These are phyloP conservation scores for Prunus fruticosa DNA, from an alignment of 306 rosid species.

Conservation along the genomic window DNA sequence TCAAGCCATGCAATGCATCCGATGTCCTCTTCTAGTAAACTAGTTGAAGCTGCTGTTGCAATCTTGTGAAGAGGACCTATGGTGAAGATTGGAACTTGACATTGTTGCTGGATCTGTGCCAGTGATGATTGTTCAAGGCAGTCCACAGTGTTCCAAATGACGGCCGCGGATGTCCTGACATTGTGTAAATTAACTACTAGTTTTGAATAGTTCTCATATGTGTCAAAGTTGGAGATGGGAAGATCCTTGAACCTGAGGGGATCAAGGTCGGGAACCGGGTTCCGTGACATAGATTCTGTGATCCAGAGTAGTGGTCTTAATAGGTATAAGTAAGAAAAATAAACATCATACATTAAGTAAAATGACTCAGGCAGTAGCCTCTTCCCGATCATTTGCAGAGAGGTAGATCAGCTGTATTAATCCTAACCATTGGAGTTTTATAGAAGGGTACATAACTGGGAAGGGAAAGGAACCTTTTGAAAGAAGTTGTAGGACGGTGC, in stretches of 20 bases:
- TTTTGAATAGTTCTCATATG: not conserved
- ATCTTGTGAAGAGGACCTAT: constrained; percentile 52
- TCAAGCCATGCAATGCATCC: constrained; percentile 31
- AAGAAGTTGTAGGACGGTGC: constrained; percentile 16
- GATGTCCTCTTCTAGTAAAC: constrained; percentile 18
- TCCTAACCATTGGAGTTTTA: too few relatives aligned
- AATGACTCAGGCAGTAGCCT: not conserved
- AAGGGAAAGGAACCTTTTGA: constrained; percentile 30
- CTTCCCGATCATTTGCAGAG: too few relatives aligned
- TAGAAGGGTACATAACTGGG: constrained; percentile 27
- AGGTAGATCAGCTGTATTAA: too few relatives aligned
- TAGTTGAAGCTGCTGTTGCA: constrained; percentile 13
- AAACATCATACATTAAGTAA: not conserved
- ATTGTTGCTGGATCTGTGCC: constrained; percentile 10
- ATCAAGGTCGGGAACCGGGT: constrained; percentile 35
- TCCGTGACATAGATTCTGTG: constrained; percentile 23
- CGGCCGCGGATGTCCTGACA: constrained; percentile 26
- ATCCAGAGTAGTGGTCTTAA: not conserved
- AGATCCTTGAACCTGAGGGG: constrained; percentile 55
- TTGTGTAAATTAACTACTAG: not conserved
- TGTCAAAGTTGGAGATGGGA: constrained; percentile 19
- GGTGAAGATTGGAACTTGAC: constrained; percentile 27
- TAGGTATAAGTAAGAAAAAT: not conserved
- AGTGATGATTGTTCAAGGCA: constrained; percentile 34
- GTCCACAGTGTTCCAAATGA: constrained; percentile 44